Evolutionary conservation across 2,329 filamentous ascomycete genomes (phyloP), one percentile per base, ranked within the genome.

Genomic region (Plectosphaerella plurivora): DNA sequence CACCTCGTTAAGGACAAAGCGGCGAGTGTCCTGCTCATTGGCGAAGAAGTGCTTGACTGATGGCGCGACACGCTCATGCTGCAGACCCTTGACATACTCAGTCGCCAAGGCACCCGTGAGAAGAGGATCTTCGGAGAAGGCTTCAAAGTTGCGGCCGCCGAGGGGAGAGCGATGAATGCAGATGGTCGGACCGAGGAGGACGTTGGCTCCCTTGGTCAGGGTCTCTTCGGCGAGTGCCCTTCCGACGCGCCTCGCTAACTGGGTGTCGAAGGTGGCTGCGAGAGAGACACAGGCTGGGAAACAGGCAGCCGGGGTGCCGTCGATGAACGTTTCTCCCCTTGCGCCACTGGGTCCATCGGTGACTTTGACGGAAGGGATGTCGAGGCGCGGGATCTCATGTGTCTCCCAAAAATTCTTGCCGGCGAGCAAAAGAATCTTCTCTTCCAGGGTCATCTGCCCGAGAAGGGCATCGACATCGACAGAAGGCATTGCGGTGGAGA

Each of bases 41-140:
- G 68, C 72, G 2, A 73, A 68, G 47, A 75, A 75, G 55, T 76
- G 73, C 60, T 77, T 77, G 41, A 74, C 69, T 1, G 69, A 72
- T 1, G 73, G 73, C 0, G 66, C 67, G 5, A 77, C 68, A 4
- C 72, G 72, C 10, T 63, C 62, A 14, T 65, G 66, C 53, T 77
- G 72, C 11, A 47, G 45, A 15, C 45, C 45, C 6, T 11, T 24
- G 24, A 47, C 45, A 24, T 47, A 47, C 45, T 47, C 45, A 15
- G 45, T 47, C 0, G 69, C 71, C 36, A 70, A 60, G 1, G 67
- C 62, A 9, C 71, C 71, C 18, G 70, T 66, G 3, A 73, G 61
- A 10, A 72, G 64, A 5, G 71, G 71, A 53, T 74, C 71, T 49
- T 74, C 68, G 11, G 66, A 68, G 39, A 72, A 67, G 25, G 66